Evolutionary conservation across 805 yeast genomes (phyloP), one percentile per base, ranked within the genome.

Genomic region (Priceomyces haplophilus): DNA sequence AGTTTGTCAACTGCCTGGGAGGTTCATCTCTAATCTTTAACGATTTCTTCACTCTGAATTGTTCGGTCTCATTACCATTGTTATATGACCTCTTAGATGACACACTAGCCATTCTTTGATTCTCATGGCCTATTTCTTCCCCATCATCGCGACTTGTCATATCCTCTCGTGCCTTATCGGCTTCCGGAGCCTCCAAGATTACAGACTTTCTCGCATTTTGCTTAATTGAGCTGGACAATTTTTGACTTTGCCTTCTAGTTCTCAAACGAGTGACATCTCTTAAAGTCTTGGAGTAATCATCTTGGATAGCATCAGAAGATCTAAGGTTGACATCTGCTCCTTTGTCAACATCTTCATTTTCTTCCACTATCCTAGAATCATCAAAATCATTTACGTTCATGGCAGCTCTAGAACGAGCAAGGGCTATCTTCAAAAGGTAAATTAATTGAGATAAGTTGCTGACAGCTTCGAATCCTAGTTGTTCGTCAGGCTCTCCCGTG

Each of bases 381-480:
- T 24, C 25, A 4, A 34, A 47, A 23, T 21, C 24, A 23, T 19
- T 51, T 23, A 51, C 37, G n/a, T 51, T 56, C 79, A 84, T 80
- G 0, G 82, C 85, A 15, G 78, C 73, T 55, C 67, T 80, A 31
- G 85, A 85, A 43, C 96, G 73, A 3, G 85, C 78, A 37, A 90
- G 69, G 0, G 98, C 98, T 48, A 93, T 88, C 54, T 86, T 84
- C 50, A 90, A 67, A 36, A 93, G 65, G 58, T 81, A 88, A 15
- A 83, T 72, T 55, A 89, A 75, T 62, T 93, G 98, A 15, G 79
- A 63, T 37, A 88, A 74, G 45, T 81, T 82, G 4, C 88, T 75
- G 1, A 89, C 82, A n/a, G 64, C 54, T 37, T 68, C 74, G 56
- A 88, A 82, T 0, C 85, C 89, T 1, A 67, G 49, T 13, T 64